A percentile compares a stretch with the other conserved stretches of the same genome.
phyloP scores from a whole-genome alignment of 2,329 filamentous ascomycete genomes.

The Thielaviopsis musarum region DNA sequence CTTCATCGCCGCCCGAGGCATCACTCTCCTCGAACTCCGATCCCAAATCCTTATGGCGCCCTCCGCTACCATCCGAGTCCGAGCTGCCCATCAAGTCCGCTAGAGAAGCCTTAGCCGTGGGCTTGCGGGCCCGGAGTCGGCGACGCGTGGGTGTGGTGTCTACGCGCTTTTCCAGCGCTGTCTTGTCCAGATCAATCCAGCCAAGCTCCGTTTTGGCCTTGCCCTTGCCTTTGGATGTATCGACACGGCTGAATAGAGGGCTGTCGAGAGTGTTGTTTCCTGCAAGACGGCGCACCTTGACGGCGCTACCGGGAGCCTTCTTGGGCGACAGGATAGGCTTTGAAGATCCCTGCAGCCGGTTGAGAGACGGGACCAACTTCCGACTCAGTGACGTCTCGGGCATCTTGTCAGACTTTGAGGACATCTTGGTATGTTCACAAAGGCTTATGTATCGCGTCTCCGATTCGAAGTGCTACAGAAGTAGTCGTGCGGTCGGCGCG shows the following conservation, averaged over 20 bases:
- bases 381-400: not conserved
- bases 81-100: not conserved
- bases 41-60: not conserved
- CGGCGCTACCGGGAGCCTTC: constrained; percentile 15
- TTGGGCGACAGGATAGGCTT: constrained; percentile 18
- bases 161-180: not conserved
- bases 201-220: constrained; percentile 2
- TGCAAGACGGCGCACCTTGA: constrained; percentile 10
- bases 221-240: not conserved
- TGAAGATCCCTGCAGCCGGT: constrained; percentile 11
- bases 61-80: not conserved
- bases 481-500: too few relatives aligned
- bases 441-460: too few relatives aligned
- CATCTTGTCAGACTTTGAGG: not conserved
- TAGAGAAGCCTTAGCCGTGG: not conserved
- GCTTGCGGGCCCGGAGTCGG: not conserved
- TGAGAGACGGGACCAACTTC: constrained; percentile 4
- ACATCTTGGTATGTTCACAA: not conserved
- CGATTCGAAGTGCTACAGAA: too few relatives aligned
- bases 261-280: constrained; percentile 11
- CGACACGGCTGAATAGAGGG: constrained; percentile 8
- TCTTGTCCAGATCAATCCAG: constrained; percentile 11
- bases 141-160: not conserved
- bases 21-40: constrained; percentile 2
- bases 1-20: too few relatives aligned